phyloP scores from a whole-genome alignment of 2,329 filamentous ascomycete genomes.

The Exophiala spinifera region DNA sequence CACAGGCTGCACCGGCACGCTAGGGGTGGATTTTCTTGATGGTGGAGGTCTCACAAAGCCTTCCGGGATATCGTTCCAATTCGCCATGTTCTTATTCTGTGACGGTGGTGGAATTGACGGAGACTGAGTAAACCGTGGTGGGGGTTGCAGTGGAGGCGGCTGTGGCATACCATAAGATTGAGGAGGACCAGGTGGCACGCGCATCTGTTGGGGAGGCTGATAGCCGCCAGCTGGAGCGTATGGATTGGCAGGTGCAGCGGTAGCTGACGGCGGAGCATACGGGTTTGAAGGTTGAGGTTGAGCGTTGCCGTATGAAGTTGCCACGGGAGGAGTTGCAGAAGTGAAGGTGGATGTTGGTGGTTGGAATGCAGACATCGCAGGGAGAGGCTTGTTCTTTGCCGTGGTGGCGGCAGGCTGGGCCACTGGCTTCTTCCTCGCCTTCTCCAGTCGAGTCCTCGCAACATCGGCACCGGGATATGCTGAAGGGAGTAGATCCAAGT shows the following conservation, averaged over 20 bases:
- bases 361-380: slow-evolving; percentile 39
- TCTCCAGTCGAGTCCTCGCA: slow-evolving; percentile 77
- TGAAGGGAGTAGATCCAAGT: slow-evolving; percentile 79
- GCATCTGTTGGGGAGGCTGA: slow-evolving; percentile 52
- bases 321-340: slow-evolving; percentile 4
- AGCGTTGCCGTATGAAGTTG: slow-evolving; percentile 8
- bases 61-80: slow-evolving; percentile 95
- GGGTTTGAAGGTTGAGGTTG: slow-evolving; percentile 22
- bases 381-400: slow-evolving; percentile 43
- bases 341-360: slow-evolving; percentile 34
- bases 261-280: slow-evolving; percentile 7
- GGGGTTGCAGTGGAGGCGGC: slow-evolving; percentile 53
- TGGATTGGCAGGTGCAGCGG: slow-evolving; percentile 9
- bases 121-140: slow-evolving; percentile 66
- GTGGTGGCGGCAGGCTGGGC: slow-evolving; percentile 42
- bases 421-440: slow-evolving; percentile 67
- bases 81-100: slow-evolving; percentile 66
- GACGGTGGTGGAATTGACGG: slow-evolving; percentile 64
- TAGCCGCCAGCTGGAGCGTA: slow-evolving; percentile 49
- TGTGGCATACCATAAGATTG: slow-evolving; percentile 38
- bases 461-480: slow-evolving; percentile 84
- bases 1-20: slow-evolving; percentile 57
- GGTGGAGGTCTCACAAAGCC: slow-evolving; percentile 70
- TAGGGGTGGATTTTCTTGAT: slow-evolving; percentile 71
- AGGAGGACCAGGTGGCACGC: slow-evolving; percentile 38